Evolutionary conservation across 805 yeast genomes (phyloP).

Genomic region (Cyberlindnera japonica): DNA sequence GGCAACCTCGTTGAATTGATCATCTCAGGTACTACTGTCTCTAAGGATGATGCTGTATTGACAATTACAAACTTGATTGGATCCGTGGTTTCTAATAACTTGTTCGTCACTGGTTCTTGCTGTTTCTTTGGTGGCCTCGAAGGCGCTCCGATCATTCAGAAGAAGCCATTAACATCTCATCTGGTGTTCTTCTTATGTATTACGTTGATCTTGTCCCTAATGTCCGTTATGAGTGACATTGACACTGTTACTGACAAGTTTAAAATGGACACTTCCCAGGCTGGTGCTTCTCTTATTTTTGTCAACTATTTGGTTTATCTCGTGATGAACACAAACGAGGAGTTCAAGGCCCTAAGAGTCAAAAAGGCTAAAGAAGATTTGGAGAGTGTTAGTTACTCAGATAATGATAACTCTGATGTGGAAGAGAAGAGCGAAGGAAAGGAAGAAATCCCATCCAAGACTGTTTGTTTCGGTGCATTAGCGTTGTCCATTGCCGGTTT

Average conservation of each 20-base stretch:
- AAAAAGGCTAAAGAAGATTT: constrained; percentile 10
- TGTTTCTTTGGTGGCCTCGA: constrained; percentile 24
- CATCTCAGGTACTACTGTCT: constrained; percentile 46
- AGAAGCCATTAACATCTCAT: constrained; percentile 18
- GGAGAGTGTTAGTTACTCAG: constrained; percentile 1
- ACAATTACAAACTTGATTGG: constrained; percentile 50
- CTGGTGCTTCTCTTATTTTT: constrained; percentile 22
- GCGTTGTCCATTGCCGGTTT: constrained; percentile 22
- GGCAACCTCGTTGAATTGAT: constrained; percentile 50
- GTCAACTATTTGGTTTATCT: constrained; percentile 21
- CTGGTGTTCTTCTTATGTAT: constrained; percentile 22
- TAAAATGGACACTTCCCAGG: constrained; percentile 22
- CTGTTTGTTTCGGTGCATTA: constrained; percentile 23
- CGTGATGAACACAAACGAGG: constrained; percentile 22
- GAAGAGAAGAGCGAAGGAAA: neutral
- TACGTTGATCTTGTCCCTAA: constrained; percentile 16
- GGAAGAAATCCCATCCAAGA: constrained; percentile 13
- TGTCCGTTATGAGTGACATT: constrained; percentile 20
- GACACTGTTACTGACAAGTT: constrained; percentile 17
- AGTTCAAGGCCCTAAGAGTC: constrained; percentile 16
- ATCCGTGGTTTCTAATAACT: constrained; percentile 42
- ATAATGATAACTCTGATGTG: neutral
- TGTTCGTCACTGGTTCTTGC: constrained; percentile 31
- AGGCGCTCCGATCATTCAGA: constrained; percentile 14
- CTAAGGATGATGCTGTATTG: constrained; percentile 43